These are phyloP conservation scores for Tetraselmis chui DNA, from an alignment of 139 green algal genomes.

Conservation along the genomic window DNA sequence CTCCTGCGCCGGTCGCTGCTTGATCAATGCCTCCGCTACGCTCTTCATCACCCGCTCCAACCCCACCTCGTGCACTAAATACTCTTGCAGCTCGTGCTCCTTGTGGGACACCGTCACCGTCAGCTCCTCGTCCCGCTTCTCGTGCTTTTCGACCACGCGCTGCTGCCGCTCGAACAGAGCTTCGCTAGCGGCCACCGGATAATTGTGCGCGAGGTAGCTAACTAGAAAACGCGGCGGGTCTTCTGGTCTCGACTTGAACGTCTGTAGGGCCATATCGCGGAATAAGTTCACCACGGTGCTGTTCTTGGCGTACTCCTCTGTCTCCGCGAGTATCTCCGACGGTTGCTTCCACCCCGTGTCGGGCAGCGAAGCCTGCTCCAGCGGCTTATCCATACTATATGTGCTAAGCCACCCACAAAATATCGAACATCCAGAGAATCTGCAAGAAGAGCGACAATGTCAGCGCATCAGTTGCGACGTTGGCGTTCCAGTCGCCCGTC, in stretches of 20 bases:
- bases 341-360: not conserved
- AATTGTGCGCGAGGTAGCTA: not conserved
- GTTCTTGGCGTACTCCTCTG: not conserved
- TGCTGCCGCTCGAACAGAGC: not conserved
- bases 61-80: not conserved
- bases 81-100: not conserved
- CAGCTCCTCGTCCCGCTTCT: not conserved
- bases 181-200: not conserved
- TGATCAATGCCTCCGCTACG: not conserved
- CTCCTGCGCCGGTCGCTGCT: not conserved
- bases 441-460: no score
- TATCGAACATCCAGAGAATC: no score
- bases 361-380: not conserved
- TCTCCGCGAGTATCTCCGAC: not conserved
- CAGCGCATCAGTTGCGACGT: no score
- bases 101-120: not conserved
- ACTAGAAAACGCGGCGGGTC: not conserved
- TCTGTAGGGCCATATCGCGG: not conserved
- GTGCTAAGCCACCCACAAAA: no score
- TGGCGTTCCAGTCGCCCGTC: no score
- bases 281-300: not conserved
- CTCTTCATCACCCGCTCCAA: not conserved
- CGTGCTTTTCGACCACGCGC: not conserved
- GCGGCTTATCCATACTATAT: not conserved
- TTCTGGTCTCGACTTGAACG: not conserved